Evolutionary conservation across 2,329 filamentous ascomycete genomes (phyloP).

Genomic region (Stromatinia cepivora): DNA sequence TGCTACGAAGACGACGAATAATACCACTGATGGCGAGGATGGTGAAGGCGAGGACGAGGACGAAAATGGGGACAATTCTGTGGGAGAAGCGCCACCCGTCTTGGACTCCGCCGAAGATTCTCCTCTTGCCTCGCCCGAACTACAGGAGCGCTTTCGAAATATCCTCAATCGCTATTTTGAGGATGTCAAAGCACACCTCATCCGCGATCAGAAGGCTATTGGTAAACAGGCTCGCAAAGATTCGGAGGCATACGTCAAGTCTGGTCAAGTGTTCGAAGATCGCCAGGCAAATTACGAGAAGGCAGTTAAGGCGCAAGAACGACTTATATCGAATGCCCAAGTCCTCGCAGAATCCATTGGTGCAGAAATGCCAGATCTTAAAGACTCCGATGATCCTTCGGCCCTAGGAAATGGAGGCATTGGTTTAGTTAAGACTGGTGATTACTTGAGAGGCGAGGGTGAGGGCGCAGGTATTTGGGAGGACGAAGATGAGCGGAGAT

Average conservation of each 20-base stretch:
- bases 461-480: conserved; percentile 97
- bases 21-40: conserved; percentile 48
- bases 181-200: conserved; percentile 83
- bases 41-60: conserved; percentile 45
- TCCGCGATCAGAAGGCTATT: conserved; percentile 90
- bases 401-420: conserved; percentile 72
- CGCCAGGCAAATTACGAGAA: conserved; percentile 95
- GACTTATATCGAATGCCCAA: conserved; percentile 85
- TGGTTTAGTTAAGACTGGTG: conserved; percentile 88
- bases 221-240: conserved; percentile 87
- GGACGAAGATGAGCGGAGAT: conserved; percentile 94
- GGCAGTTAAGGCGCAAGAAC: conserved; percentile 87
- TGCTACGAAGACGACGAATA: conserved; percentile 51
- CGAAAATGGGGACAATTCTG: conserved; percentile 43
- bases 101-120: conserved; percentile 59
- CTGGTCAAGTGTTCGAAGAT: conserved; percentile 96
- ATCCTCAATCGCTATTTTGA: conserved; percentile 88
- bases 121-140: conserved; percentile 71
- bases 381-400: conserved; percentile 73
- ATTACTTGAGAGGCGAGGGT: conserved; percentile 85
- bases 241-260: conserved; percentile 97
- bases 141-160: conserved; percentile 83
- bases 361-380: conserved; percentile 89
- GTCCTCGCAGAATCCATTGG: conserved; percentile 85
- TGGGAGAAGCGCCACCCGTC: conserved; percentile 50